Conservation (phyloP, 768 basidiomycete species). For the Floccularia luteovirens region DNA sequence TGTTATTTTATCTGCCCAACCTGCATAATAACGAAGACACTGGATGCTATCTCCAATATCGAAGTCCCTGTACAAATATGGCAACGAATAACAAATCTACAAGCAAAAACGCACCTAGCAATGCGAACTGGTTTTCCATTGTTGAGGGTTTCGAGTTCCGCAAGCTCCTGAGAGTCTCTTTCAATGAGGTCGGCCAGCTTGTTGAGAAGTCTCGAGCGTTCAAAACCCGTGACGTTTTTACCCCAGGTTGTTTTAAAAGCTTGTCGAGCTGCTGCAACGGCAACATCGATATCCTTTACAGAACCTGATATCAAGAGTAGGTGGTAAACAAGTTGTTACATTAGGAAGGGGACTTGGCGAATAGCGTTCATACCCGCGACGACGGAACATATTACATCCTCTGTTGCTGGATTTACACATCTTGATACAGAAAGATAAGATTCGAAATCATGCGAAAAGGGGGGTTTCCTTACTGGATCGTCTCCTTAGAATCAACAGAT, state of each 20-base stretch:
- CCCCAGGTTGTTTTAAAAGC: constrained; percentile 89
- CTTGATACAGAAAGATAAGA: constrained; percentile 36
- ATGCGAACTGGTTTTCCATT: constrained; percentile 83
- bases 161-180: constrained; percentile 72
- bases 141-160: constrained; percentile 80
- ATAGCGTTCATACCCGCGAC: constrained; percentile 40
- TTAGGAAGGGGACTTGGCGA: not conserved
- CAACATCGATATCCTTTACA: constrained; percentile 70
- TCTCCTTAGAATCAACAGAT: constrained; percentile 61
- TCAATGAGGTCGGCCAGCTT: constrained; percentile 90
- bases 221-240: constrained; percentile 76
- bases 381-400: constrained; percentile 63
- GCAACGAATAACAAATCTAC: not conserved
- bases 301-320: constrained; percentile 35
- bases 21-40: constrained; percentile 87
- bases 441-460: constrained; percentile 12
- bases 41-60: constrained; percentile 75
- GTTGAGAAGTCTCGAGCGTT: constrained; percentile 74
- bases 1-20: constrained; percentile 91
- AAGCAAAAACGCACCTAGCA: constrained; percentile 19
- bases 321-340: not conserved
- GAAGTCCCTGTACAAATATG: constrained; percentile 45
- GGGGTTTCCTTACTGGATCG: constrained; percentile 43
- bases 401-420: constrained; percentile 83
- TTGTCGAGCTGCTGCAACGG: constrained; percentile 74